Evolutionary conservation across 164 flowering plant genomes (phyloP).

Genomic region (Stephania yunnanensis): DNA sequence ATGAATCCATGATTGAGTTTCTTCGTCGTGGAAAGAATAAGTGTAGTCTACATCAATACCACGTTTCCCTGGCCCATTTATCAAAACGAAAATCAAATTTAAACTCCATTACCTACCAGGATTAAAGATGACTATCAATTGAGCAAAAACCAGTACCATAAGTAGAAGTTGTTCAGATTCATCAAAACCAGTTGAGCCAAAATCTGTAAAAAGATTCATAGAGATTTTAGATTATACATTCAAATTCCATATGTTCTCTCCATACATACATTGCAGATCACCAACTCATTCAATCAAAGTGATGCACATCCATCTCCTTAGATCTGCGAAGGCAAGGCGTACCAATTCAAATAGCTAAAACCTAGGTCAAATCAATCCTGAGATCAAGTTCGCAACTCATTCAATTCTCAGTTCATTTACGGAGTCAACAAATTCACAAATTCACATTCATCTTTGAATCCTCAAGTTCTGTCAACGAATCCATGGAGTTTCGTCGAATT

Average conservation of each 20-base stretch:
- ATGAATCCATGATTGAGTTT: conserved; percentile 49
- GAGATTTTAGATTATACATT: not conserved
- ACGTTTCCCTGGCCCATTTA: conserved; percentile 9
- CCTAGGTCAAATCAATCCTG: too few relatives aligned
- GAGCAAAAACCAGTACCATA: too few relatives aligned
- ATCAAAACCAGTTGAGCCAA: not conserved
- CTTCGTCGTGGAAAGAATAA: conserved; percentile 12
- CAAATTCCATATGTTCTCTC: too few relatives aligned
- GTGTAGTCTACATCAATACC: not conserved
- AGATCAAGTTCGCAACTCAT: too few relatives aligned
- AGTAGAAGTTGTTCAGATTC: not conserved
- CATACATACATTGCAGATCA: not conserved
- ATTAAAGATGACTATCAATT: not conserved
- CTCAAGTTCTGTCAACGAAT: not conserved
- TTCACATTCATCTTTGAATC: not conserved
- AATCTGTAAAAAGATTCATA: not conserved
- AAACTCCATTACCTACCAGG: not conserved
- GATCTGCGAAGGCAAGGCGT: not conserved
- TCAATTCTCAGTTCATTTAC: too few relatives aligned
- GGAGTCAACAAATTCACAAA: not conserved
- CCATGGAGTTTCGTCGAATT: not conserved
- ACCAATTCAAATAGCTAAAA: too few relatives aligned
- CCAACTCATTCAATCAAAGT: not conserved
- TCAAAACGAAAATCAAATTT: not conserved
- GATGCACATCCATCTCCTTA: not conserved